Evolutionary conservation across 192 early-diverging fungal species (phyloP), one percentile per base, ranked within the genome.

Genomic region (Coemansia sp.): DNA sequence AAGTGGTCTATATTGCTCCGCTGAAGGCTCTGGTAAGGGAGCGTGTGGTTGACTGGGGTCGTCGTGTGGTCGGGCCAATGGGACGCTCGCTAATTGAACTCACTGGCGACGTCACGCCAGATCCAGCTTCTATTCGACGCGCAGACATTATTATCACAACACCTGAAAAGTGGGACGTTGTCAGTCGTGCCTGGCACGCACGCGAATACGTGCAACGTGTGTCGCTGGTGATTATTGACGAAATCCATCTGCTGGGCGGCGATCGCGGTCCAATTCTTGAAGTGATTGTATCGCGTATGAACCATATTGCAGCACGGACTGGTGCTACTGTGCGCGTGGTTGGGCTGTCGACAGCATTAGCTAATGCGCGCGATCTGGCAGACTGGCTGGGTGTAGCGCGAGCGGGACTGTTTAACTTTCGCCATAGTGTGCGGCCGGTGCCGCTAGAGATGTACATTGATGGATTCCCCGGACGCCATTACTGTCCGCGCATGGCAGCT

Each of bases 131-230:
- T 0, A 89, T 98, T 22, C 85, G 92, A 66, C 78, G 72, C 23
- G 94, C 95, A 9, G 97, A 99, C 74, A 95, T 99, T 32, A 97
- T 98, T 65, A 91, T 99, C 61, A 97, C 95, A 0, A 99, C 97
- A 10, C 96, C 97, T 0, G 95, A 97, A 70, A 97, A 98, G 68
- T 99, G 95, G 95, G 95, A 99, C 82, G 95, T 95, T 61, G 92
- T 99, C 66, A 93, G 89, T 75, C 90, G 97, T 58, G 90, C 87
- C 50, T 98, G 95, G 90, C 87, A 95, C 59, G 89, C 85, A n/a
- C 86, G 96, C 51, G 87, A 84, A 10, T 98, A 97, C 83, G 95
- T 97, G 20, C 88, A 86, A 42, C 75, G 85, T 42, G 94, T 99
- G 23, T 91, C 94, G 9, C 78, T 92, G 51, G 91, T 99, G 14